Conservation (phyloP, 1,139 yeast genomes). For the Protomyces pachydermus region DNA sequence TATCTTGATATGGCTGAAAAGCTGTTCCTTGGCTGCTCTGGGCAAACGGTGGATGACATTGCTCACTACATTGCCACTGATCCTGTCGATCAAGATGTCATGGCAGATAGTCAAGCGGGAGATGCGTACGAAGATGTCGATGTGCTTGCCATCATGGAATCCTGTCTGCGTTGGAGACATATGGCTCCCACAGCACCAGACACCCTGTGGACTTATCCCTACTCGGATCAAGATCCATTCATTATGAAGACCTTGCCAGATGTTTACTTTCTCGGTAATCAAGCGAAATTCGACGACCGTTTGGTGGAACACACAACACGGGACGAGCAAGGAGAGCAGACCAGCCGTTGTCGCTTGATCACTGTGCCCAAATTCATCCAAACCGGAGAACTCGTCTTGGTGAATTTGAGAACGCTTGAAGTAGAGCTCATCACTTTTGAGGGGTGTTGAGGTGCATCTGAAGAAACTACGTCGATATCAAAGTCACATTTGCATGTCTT, state of each 20-base stretch:
- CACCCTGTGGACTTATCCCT: conserved; percentile 84
- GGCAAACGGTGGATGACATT: conserved; percentile 79
- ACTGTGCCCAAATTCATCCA: conserved; percentile 64
- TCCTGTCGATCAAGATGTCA: conserved; percentile 34
- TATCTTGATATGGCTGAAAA: conserved; percentile 58
- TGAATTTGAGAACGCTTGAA: conserved; percentile 57
- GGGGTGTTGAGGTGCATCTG: background rate
- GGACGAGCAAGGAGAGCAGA: conserved; percentile 34
- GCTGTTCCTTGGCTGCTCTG: conserved; percentile 66
- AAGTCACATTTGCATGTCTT: background rate
- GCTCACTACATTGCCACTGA: conserved; percentile 48
- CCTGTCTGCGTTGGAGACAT: conserved; percentile 76
- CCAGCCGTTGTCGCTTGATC: conserved; percentile 48
- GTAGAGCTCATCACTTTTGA: conserved; percentile 39
- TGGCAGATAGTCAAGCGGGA: background rate
- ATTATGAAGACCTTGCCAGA: conserved; percentile 73
- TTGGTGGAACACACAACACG: conserved; percentile 34
- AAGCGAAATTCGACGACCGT: conserved; percentile 52
- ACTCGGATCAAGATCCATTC: conserved; percentile 74
- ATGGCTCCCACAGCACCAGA: conserved; percentile 95
- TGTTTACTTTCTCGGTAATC: conserved; percentile 82
- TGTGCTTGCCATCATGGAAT: conserved; percentile 56
- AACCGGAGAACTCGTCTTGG: conserved; percentile 63
- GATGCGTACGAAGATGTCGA: conserved; percentile 30
- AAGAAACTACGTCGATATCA: background rate